Percentiles rank a stretch among this genome's conserved stretches.
These are phyloP conservation scores for Meredithiella fracta DNA, from an alignment of 2,329 filamentous ascomycete genomes.

Conservation along the genomic window DNA sequence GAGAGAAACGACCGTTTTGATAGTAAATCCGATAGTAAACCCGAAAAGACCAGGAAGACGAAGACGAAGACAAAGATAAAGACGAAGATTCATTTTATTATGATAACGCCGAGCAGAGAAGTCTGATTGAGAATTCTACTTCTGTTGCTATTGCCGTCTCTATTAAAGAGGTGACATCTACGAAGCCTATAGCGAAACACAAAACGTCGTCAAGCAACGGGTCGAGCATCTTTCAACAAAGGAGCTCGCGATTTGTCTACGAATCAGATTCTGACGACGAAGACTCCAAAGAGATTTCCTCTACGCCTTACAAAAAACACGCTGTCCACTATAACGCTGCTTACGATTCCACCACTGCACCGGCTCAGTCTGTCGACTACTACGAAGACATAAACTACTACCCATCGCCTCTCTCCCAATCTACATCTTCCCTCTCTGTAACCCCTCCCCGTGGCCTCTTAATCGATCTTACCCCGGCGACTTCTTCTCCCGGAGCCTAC, in stretches of 20 bases:
- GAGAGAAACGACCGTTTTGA: neutral
- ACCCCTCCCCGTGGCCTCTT: neutral
- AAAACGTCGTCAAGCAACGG: neutral
- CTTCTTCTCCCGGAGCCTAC: conserved; percentile 1
- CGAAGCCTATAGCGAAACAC: neutral
- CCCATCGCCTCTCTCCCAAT: neutral
- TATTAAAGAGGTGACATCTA: neutral
- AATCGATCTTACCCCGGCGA: neutral
- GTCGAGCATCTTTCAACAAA: neutral
- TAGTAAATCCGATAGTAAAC: neutral
- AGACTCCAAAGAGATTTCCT: neutral
- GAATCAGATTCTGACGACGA: conserved; percentile 4
- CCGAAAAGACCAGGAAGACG: conserved; percentile 1
- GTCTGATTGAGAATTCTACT: no score
- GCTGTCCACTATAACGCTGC: neutral
- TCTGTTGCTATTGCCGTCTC: no score
- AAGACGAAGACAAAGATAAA: neutral
- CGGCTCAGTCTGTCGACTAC: neutral
- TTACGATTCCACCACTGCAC: neutral
- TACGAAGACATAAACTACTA: neutral
- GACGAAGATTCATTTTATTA: conserved; percentile 6
- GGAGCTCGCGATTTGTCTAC: conserved; percentile 1
- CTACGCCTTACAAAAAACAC: neutral
- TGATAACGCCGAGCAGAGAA: neutral
- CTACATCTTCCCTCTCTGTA: no score